Percentiles rank a stretch among this genome's conserved stretches.
Evolutionary conservation across 768 basidiomycete genomes (phyloP).

Genomic region (Suillus alpinus): DNA sequence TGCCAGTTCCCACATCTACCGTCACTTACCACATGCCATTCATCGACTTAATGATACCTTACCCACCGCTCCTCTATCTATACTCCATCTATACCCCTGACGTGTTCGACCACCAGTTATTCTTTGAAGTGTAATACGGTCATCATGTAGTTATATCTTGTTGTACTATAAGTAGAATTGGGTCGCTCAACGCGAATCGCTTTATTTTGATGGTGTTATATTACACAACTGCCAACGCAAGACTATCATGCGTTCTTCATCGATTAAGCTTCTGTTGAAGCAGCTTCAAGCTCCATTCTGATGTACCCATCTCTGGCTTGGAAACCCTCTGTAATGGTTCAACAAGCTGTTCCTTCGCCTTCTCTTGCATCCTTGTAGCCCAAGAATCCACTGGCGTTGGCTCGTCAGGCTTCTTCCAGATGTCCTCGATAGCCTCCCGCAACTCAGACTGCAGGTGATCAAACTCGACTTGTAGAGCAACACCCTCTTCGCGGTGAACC

Average conservation of each 20-base stretch:
- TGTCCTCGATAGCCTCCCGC: constrained; percentile 53
- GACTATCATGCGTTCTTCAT: neutral
- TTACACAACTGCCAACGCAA: neutral
- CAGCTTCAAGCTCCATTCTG: constrained; percentile 24
- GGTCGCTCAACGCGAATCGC: neutral
- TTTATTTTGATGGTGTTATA: neutral
- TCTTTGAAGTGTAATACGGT: neutral
- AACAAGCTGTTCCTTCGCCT: constrained; percentile 42
- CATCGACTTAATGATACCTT: constrained; percentile 7
- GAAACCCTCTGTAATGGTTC: constrained; percentile 53
- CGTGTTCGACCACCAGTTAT: neutral
- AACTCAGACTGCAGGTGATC: constrained; percentile 56
- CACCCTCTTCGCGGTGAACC: constrained; percentile 67
- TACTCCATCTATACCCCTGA: constrained; percentile 1
- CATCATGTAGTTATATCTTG: neutral
- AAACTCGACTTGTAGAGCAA: constrained; percentile 59
- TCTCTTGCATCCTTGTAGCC: constrained; percentile 53
- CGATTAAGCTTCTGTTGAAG: constrained; percentile 7
- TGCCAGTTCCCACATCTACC: neutral
- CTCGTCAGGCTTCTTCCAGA: constrained; percentile 54
- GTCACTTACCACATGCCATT: constrained; percentile 1
- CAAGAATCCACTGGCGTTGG: constrained; percentile 39
- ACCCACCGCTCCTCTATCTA: constrained; percentile 4
- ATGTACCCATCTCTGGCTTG: constrained; percentile 39
- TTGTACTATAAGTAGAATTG: neutral